A percentile compares a stretch with the other conserved stretches of the same genome.
Evolutionary conservation across 208 protist species (phyloP).

Genomic region (Jaenimonas drosophilae): DNA sequence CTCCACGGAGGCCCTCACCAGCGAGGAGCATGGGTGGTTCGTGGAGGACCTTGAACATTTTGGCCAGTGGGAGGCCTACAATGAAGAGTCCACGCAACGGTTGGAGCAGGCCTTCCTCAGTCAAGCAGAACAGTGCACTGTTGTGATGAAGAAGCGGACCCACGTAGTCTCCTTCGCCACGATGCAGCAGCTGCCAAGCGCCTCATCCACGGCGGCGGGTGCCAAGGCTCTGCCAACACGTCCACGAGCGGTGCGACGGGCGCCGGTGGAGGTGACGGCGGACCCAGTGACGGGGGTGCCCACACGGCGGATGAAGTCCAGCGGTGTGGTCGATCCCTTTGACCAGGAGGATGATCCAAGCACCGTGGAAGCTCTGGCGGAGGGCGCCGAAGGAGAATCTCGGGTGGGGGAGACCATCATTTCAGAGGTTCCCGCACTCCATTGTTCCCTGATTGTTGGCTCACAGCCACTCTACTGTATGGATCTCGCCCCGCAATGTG

Average conservation of each 20-base stretch:
- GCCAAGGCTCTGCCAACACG: constrained; percentile 3
- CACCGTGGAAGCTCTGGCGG: too few species aligned
- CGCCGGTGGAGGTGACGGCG: constrained; percentile 16
- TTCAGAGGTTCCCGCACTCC: neutral
- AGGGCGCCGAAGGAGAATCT: neutral
- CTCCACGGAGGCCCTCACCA: neutral
- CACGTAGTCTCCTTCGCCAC: constrained; percentile 46
- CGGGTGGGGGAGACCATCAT: neutral
- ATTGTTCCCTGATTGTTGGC: neutral
- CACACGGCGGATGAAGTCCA: constrained; percentile 9
- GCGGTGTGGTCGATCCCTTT: constrained; percentile 30
- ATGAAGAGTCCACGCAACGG: constrained; percentile 24
- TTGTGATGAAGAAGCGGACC: constrained; percentile 44
- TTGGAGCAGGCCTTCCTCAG: constrained; percentile 48
- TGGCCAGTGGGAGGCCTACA: constrained; percentile 54
- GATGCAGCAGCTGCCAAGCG: constrained; percentile 34
- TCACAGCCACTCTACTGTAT: neutral
- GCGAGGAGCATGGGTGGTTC: constrained; percentile 43
- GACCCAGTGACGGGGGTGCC: constrained; percentile 17
- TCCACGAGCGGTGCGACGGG: constrained; percentile 32
- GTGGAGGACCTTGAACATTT: constrained; percentile 44
- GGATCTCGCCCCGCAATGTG: neutral
- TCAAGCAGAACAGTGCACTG: constrained; percentile 16
- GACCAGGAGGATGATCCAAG: constrained; percentile 8
- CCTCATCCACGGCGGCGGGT: neutral